These are phyloP conservation scores for Fragilariopsis cylindrus DNA, from an alignment of 108 stramenopile species.

Conservation along the genomic window DNA sequence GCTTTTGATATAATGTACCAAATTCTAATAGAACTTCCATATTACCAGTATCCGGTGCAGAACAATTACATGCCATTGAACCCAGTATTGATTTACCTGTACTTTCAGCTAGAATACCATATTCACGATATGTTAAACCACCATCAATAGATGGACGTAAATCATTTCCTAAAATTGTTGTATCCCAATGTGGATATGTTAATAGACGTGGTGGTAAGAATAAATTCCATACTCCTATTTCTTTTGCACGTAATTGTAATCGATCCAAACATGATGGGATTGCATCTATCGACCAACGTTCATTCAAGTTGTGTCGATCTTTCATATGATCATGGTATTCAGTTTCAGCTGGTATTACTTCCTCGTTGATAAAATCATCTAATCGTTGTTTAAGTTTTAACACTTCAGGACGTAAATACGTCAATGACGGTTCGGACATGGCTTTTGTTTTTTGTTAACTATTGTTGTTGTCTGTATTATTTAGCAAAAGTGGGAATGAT, in stretches of 20 bases:
- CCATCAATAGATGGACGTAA: slow-evolving; percentile 25
- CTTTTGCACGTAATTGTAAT: slow-evolving; percentile 66
- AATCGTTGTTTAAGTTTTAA: slow-evolving; percentile 56
- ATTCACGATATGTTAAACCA: slow-evolving; percentile 72
- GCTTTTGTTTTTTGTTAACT: not conserved
- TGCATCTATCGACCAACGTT: slow-evolving; percentile 68
- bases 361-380: slow-evolving; percentile 68
- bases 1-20: slow-evolving; percentile 78
- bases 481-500: too few relatives aligned
- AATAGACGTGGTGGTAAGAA: slow-evolving; percentile 76
- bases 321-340: slow-evolving; percentile 66
- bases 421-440: slow-evolving; percentile 27
- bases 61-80: slow-evolving; percentile 93
- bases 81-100: slow-evolving; percentile 89
- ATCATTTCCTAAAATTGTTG: slow-evolving; percentile 24
- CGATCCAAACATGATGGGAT: slow-evolving; percentile 66
- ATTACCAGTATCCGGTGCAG: slow-evolving; percentile 97
- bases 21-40: slow-evolving; percentile 95
- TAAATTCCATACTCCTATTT: slow-evolving; percentile 88
- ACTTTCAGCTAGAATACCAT: slow-evolving; percentile 85
- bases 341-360: slow-evolving; percentile 82
- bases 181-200: slow-evolving; percentile 10
- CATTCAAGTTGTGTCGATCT: slow-evolving; percentile 38
- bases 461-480: too few relatives aligned
- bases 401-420: slow-evolving; percentile 51